These are phyloP conservation scores for Streptanthus diversifolius DNA, from an alignment of 345 rosid genomes.

Conservation along the genomic window DNA sequence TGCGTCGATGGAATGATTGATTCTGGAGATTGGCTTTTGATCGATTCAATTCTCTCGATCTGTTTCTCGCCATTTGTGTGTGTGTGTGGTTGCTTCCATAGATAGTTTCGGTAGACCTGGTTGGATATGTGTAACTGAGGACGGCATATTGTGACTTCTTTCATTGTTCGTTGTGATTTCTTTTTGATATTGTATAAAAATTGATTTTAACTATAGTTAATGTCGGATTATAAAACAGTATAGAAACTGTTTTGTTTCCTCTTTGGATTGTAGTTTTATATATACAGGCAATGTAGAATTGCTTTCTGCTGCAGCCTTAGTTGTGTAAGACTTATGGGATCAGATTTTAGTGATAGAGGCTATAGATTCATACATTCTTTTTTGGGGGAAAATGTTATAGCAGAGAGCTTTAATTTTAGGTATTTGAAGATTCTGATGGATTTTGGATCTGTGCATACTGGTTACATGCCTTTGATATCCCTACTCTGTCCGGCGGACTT, in stretches of 20 bases:
- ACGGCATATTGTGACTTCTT: too few species aligned
- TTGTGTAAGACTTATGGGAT: too few species aligned
- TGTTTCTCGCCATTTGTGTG: not conserved
- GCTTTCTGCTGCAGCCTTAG: not conserved
- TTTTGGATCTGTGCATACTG: not conserved
- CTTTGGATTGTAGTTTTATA: not conserved
- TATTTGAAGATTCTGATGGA: not conserved
- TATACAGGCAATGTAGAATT: not conserved
- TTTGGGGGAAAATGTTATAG: not conserved
- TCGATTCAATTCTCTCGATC: conserved; percentile 19
- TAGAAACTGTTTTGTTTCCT: not conserved
- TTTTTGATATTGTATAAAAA: not conserved
- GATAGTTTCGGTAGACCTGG: not conserved
- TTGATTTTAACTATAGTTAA: not conserved
- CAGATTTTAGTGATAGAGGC: too few species aligned
- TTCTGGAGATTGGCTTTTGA: conserved; percentile 3
- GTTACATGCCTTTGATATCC: not conserved
- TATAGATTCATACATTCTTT: not conserved
- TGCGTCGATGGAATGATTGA: not conserved
- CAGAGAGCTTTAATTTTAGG: not conserved
- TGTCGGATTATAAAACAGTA: too few species aligned
- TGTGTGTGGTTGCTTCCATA: not conserved
- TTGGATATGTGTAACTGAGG: not conserved
- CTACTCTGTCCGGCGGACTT: not conserved
- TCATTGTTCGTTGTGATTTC: not conserved